Conservation (phyloP, 2,329 filamentous ascomycete species). For the Xylariaceae sp. region DNA sequence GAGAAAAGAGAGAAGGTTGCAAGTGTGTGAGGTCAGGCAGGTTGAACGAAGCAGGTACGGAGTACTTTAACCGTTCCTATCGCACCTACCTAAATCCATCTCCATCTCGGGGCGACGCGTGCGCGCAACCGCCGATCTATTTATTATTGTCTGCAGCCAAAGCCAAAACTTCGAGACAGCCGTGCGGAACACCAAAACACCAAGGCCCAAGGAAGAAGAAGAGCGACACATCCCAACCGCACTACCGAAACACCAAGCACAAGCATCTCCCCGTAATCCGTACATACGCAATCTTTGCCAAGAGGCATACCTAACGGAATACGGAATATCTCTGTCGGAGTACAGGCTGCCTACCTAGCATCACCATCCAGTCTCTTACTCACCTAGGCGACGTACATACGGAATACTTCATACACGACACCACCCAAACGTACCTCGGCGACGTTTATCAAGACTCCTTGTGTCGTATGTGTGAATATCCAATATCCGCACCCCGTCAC, state of each 20-base stretch:
- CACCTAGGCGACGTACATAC: too few relatives aligned
- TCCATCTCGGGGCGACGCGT: conserved; percentile 8
- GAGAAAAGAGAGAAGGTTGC: too few relatives aligned
- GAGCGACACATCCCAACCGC: not conserved
- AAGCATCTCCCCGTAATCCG: not conserved
- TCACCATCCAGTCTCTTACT: too few relatives aligned
- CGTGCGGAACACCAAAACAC: not conserved
- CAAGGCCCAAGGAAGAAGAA: not conserved
- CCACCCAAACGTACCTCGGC: not conserved
- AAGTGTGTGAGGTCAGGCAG: too few relatives aligned
- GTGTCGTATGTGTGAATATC: conserved; percentile 1
- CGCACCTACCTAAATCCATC: not conserved
- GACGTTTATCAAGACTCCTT: not conserved
- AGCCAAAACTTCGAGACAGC: conserved; percentile 10
- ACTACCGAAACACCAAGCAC: conserved; percentile 7
- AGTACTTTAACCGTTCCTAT: conserved; percentile 9
- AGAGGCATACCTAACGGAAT: not conserved
- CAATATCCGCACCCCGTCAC: conserved; percentile 16
- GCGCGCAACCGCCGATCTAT: conserved; percentile 10
- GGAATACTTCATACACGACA: not conserved
- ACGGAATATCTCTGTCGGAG: too few relatives aligned
- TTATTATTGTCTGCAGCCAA: conserved; percentile 12
- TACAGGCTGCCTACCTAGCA: too few relatives aligned
- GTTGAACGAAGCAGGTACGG: too few relatives aligned
- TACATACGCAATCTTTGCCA: not conserved